phyloP scores from a whole-genome alignment of 805 yeast species.

The Wickerhamomyces sydowiorum region DNA sequence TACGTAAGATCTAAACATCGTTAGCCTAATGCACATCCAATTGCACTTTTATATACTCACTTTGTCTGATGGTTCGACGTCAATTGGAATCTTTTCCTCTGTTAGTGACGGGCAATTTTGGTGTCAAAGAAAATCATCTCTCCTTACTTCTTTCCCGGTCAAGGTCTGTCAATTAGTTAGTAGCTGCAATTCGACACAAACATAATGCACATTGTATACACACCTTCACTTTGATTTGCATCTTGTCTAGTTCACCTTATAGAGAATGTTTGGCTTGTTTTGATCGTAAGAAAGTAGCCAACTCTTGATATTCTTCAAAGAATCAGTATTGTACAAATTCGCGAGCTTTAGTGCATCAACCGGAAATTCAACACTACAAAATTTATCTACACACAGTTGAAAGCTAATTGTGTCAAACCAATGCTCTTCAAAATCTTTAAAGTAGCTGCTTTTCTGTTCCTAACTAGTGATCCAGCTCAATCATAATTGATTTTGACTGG shows the following conservation, averaged over 20 bases:
- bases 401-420: too few relatives aligned
- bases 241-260: too few relatives aligned
- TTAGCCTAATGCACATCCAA: conserved; percentile 24
- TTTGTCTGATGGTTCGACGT: conserved; percentile 63
- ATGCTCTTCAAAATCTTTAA: too few relatives aligned
- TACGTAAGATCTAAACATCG: conserved; percentile 46
- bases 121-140: not conserved
- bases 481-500: too few relatives aligned
- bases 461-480: too few relatives aligned
- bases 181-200: not conserved
- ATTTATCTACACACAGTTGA: too few relatives aligned
- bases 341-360: not conserved
- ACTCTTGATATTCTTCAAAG: too few relatives aligned
- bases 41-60: conserved; percentile 28
- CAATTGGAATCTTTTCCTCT: conserved; percentile 50
- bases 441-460: too few relatives aligned
- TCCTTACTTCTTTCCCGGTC: conserved; percentile 68
- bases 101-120: conserved; percentile 6
- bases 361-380: not conserved
- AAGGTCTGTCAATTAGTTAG: conserved; percentile 38
- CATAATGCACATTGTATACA: conserved; percentile 10
- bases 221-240: conserved; percentile 66
- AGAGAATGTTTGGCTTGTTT: too few relatives aligned
- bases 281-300: too few relatives aligned
- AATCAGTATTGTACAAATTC: not conserved